Percentiles rank a stretch among this genome's conserved stretches.
phyloP scores from a whole-genome alignment of 1,139 yeast species.

The Zygosaccharomyces pseudobailii region DNA sequence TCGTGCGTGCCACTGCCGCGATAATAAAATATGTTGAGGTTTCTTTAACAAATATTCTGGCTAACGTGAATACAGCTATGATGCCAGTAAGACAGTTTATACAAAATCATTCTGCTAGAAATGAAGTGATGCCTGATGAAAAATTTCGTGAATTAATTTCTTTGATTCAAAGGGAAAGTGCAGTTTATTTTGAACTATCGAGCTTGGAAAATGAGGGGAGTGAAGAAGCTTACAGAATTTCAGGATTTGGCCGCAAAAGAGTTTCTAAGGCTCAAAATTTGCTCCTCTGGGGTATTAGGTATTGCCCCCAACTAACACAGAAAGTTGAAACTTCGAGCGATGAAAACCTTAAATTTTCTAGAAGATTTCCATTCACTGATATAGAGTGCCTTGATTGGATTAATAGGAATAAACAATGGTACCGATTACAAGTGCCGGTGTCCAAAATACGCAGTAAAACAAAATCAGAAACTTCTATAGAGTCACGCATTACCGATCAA shows the following conservation, averaged over 20 bases:
- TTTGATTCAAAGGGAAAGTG: slow-evolving; percentile 23
- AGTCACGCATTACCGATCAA: slow-evolving; percentile 9
- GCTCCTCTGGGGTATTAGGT: slow-evolving; percentile 24
- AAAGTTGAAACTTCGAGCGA: slow-evolving; percentile 10
- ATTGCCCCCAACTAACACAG: slow-evolving; percentile 18
- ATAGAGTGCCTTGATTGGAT: slow-evolving; percentile 29
- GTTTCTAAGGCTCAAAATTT: slow-evolving; percentile 24
- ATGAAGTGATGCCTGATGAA: slow-evolving; percentile 5
- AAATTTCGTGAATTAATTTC: slow-evolving; percentile 14
- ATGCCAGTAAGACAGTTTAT: slow-evolving; percentile 31
- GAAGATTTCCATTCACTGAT: slow-evolving; percentile 25
- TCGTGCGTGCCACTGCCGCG: slow-evolving; percentile 31
- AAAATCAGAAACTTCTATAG: neutral
- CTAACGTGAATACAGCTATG: slow-evolving; percentile 36
- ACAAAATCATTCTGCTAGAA: slow-evolving; percentile 15
- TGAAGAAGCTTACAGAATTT: slow-evolving; percentile 17
- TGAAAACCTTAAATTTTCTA: slow-evolving; percentile 8
- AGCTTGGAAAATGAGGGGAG: slow-evolving; percentile 8
- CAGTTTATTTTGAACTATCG: slow-evolving; percentile 19
- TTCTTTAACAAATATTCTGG: slow-evolving; percentile 37
- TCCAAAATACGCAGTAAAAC: slow-evolving; percentile 3
- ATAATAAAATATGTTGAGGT: slow-evolving; percentile 36
- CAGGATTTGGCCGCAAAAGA: slow-evolving; percentile 29
- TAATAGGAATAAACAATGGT: slow-evolving; percentile 22
- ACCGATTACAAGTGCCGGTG: slow-evolving; percentile 21